Evolutionary conservation across 139 green algal species (phyloP).

Genomic region (Asterochloris erici): DNA sequence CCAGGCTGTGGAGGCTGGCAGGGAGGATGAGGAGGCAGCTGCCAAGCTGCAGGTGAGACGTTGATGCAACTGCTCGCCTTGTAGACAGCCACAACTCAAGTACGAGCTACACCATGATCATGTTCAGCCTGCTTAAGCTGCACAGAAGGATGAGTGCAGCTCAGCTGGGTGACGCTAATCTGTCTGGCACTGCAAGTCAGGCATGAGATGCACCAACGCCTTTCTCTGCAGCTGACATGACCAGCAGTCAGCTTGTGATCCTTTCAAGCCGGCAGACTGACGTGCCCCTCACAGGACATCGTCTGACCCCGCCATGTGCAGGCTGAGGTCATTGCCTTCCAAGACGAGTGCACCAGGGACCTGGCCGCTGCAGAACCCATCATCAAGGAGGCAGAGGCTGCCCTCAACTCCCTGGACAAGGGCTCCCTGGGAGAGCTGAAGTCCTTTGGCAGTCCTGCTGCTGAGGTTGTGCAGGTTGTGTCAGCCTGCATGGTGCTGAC

Average conservation of each 20-base stretch:
- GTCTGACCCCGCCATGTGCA: neutral
- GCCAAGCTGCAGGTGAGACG: constrained; percentile 33
- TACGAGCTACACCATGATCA: neutral
- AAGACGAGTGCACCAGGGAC: constrained; percentile 76
- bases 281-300: neutral
- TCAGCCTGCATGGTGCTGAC: constrained; percentile 84
- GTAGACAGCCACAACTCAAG: no score
- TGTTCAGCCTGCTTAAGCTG: neutral
- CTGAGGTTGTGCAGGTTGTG: constrained; percentile 78
- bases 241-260: no score
- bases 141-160: no score
- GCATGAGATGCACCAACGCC: no score
- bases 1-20: constrained; percentile 74
- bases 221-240: no score
- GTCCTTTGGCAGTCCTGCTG: constrained; percentile 80
- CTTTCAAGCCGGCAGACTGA: neutral
- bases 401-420: constrained; percentile 90
- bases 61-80: neutral
- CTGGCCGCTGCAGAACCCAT: constrained; percentile 78
- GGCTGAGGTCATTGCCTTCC: constrained; percentile 75
- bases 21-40: constrained; percentile 66
- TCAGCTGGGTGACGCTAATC: no score
- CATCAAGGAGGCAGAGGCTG: constrained; percentile 80
- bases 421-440: constrained; percentile 85
- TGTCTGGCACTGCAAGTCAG: no score